Evolutionary conservation across 2,329 filamentous ascomycete genomes (phyloP).

Genomic region (Thielaviopsis punctulata): DNA sequence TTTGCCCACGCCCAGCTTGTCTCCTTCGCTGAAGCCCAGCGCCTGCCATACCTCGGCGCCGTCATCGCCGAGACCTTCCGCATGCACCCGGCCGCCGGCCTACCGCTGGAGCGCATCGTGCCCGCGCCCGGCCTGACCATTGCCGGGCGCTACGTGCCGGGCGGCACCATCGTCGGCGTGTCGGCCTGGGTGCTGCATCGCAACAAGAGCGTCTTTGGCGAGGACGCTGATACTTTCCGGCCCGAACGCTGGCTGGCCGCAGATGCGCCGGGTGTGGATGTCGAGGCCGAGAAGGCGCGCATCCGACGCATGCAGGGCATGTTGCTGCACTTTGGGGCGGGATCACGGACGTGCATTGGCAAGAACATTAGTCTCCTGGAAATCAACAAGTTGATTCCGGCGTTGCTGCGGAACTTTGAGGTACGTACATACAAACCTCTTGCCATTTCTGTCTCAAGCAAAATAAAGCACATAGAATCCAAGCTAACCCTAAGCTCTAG

Average conservation of each 20-base stretch:
- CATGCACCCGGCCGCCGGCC: constrained; percentile 54
- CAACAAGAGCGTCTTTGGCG: constrained; percentile 18
- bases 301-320: constrained; percentile 49
- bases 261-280: constrained; percentile 17
- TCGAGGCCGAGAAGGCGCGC: constrained; percentile 29
- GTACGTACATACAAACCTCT: constrained; percentile 19
- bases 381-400: constrained; percentile 46
- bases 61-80: constrained; percentile 65
- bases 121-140: constrained; percentile 46
- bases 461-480: background rate
- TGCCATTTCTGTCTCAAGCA: background rate
- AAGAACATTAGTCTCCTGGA: constrained; percentile 47
- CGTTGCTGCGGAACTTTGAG: constrained; percentile 46
- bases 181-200: constrained; percentile 62
- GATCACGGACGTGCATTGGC: constrained; percentile 51
- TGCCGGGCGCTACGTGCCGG: constrained; percentile 42
- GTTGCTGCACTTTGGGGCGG: constrained; percentile 62
- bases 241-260: constrained; percentile 50
- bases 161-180: constrained; percentile 57
- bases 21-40: constrained; percentile 51
- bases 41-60: constrained; percentile 59
- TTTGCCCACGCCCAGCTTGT: constrained; percentile 40
- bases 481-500: background rate
- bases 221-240: constrained; percentile 19
- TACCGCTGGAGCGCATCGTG: constrained; percentile 57